phyloP scores from a whole-genome alignment of 2,329 filamentous ascomycete species.

The Aureobasidium sp. region DNA sequence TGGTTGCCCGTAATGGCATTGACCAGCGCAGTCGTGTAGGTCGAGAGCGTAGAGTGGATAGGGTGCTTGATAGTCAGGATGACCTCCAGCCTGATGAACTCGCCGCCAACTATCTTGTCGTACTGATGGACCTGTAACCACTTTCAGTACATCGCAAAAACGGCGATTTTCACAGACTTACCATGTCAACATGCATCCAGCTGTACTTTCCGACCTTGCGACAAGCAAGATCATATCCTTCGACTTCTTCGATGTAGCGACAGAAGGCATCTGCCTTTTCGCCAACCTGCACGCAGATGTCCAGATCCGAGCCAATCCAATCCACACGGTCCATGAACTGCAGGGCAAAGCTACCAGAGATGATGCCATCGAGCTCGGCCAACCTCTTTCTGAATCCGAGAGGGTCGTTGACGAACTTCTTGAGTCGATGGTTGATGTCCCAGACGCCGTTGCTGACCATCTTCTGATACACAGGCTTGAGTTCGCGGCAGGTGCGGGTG shows the following conservation, averaged over 20 bases:
- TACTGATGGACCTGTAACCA: constrained; percentile 1
- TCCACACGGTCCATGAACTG: neutral
- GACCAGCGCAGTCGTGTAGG: constrained; percentile 7
- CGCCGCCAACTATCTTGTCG: constrained; percentile 1
- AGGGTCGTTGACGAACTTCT: neutral
- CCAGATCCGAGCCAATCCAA: constrained; percentile 1
- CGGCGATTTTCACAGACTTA: neutral
- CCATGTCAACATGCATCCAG: constrained; percentile 3
- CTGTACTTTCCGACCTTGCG: constrained; percentile 1
- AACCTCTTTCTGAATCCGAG: neutral
- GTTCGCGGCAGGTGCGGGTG: neutral
- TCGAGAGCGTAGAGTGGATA: neutral
- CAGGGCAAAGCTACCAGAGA: constrained; percentile 8
- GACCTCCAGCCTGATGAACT: neutral
- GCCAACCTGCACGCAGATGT: neutral
- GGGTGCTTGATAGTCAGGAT: neutral
- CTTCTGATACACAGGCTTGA: neutral
- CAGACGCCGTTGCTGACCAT: neutral
- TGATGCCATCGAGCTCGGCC: neutral
- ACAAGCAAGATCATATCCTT: constrained; percentile 5
- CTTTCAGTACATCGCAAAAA: neutral
- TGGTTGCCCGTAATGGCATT: constrained; percentile 1
- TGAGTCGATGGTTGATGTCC: neutral
- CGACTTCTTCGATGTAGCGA: constrained; percentile 3
- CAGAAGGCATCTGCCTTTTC: neutral